A percentile compares a stretch with the other conserved stretches of the same genome.
phyloP scores from a whole-genome alignment of 2,329 filamentous ascomycete species.

The Nothophaeocryptopus gaeumannii region DNA sequence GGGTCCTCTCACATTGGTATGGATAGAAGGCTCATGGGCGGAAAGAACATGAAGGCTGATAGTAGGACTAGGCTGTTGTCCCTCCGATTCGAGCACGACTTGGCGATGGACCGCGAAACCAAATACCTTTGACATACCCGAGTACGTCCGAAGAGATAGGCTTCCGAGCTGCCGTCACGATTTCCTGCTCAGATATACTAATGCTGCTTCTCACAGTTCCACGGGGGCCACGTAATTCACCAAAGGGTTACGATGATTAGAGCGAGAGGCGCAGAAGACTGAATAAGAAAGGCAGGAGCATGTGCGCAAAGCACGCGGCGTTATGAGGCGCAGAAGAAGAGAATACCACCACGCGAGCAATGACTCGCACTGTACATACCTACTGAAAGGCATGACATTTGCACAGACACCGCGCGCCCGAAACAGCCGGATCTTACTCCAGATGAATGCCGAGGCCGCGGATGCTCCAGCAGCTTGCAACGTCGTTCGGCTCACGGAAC shows the following conservation, averaged over 20 bases:
- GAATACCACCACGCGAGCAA: too few relatives aligned
- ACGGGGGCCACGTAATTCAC: slow-evolving; percentile 45
- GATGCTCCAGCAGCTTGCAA: too few relatives aligned
- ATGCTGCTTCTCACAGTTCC: slow-evolving; percentile 39
- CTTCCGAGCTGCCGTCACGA: background rate
- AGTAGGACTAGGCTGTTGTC: slow-evolving; percentile 51
- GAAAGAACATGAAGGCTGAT: slow-evolving; percentile 2
- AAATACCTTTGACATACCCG: slow-evolving; percentile 86
- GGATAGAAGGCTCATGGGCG: background rate
- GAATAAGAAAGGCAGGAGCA: background rate
- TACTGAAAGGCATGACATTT: too few relatives aligned
- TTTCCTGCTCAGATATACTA: background rate
- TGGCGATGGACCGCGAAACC: slow-evolving; percentile 69
- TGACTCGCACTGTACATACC: too few relatives aligned
- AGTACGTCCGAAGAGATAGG: slow-evolving; percentile 60
- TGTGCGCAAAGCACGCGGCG: too few relatives aligned
- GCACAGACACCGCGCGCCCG: too few relatives aligned
- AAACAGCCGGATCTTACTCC: too few relatives aligned
- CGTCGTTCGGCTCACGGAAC: too few relatives aligned
- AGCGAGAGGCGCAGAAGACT: background rate
- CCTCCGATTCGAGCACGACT: slow-evolving; percentile 70
- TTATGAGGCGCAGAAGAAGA: too few relatives aligned
- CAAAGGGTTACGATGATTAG: slow-evolving; percentile 47
- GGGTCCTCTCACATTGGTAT: slow-evolving; percentile 58
- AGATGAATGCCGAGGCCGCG: too few relatives aligned